Evolutionary conservation across 176 grass and related monocot genomes (phyloP), one percentile per base, ranked within the genome.

Genomic region (Miscanthus lutarioriparius): DNA sequence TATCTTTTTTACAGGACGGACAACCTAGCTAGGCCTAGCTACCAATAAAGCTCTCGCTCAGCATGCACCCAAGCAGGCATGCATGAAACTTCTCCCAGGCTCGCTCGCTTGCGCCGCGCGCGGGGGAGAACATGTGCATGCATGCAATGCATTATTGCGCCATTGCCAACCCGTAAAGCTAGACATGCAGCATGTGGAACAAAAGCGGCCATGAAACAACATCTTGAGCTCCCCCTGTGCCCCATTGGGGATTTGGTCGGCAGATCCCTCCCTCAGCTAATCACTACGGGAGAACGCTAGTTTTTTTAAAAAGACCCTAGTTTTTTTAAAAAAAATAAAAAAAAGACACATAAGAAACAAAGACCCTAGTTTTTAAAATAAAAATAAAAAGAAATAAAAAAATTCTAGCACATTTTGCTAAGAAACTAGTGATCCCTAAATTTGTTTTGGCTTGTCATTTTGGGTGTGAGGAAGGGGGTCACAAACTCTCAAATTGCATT

Each of bases 91-190:
- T 78, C 64, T 16, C 23, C 53, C 73, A 19, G 10, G 10, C 26
- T 33, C 61, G 22, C 59, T 26, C 80, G 70, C 59, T 26, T 73
- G 70, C 83, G 8, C 78, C 78, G 44, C 45, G 45, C 20, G 65
- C 4, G 39, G 1, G 32, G 40, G 38, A 41, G 36, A 28, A 26
- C 85, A 84, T 84, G 89, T 80, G 84, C 75, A 84, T 39, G 85
- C 71, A 74, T 30, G 71, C 66, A 40, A 40, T 32, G 53, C 59
- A 84, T 80, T 64, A 87, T 80, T 80, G 85, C 63, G 70, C 63
- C 81, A 79, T 87, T 84, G 89, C 85, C 88, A 91, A 87, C 89
- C 85, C 89, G 81, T 91, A 91, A 91, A 91, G 89, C 70, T 56
- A 81, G 75, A 68, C 85, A 87, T 16, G 89, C 70, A 69, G 75